Conservation (phyloP, 202 grass and related monocot species). For the Brachypodium distachyon region DNA sequence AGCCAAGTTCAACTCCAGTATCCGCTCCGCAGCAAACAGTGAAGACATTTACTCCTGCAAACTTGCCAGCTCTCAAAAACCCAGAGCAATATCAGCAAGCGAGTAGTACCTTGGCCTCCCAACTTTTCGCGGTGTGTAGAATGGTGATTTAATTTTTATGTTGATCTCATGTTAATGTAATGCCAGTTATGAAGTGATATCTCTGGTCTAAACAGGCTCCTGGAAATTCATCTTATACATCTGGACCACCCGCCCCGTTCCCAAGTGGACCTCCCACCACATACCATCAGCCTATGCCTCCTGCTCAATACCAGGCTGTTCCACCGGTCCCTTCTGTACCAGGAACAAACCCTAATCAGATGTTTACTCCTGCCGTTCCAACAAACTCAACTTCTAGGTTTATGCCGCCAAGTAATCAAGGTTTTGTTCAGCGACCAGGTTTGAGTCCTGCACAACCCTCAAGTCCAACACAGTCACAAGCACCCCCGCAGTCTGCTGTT, state of each 20-base stretch:
- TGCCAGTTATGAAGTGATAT: conserved; percentile 1
- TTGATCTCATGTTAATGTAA: not conserved
- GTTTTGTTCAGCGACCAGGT: conserved; percentile 51
- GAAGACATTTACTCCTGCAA: conserved; percentile 73
- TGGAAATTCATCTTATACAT: conserved; percentile 20
- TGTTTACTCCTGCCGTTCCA: conserved; percentile 52
- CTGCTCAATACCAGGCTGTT: conserved; percentile 34
- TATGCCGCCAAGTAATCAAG: conserved; percentile 60
- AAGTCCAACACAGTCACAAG: conserved; percentile 57
- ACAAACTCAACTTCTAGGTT: conserved; percentile 43
- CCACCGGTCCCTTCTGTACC: conserved; percentile 36
- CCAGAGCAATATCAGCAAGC: conserved; percentile 87
- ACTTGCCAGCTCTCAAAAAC: conserved; percentile 59
- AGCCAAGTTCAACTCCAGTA: conserved; percentile 45
- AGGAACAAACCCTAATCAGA: conserved; percentile 35
- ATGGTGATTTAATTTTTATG: conserved; percentile 8
- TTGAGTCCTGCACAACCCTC: conserved; percentile 69
- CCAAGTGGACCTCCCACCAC: conserved; percentile 25
- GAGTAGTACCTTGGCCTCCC: conserved; percentile 72
- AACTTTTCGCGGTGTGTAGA: conserved; percentile 70
- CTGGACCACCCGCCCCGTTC: conserved; percentile 27
- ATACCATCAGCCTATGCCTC: conserved; percentile 44
- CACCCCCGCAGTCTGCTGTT: conserved; percentile 34
- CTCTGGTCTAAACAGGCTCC: conserved; percentile 23
- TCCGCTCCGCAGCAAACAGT: conserved; percentile 33